Percentiles rank a stretch among this genome's conserved stretches.
Evolutionary conservation across 2,329 filamentous ascomycete species (phyloP).

Genomic region (Trichoderma hamatum): DNA sequence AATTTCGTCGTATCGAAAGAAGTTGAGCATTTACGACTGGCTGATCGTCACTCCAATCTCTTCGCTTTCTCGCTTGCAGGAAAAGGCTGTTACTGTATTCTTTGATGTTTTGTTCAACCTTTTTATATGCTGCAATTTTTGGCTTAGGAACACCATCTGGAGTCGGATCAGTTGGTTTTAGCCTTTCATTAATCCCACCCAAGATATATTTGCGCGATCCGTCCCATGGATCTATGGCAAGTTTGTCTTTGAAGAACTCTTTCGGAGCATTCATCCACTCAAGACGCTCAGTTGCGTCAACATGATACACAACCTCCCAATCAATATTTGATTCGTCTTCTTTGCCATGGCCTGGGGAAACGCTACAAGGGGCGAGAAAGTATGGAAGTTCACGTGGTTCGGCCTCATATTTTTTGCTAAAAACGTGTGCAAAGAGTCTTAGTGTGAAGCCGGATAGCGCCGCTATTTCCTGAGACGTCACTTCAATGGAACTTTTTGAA

Average conservation of each 20-base stretch:
- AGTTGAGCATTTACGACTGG: slow-evolving; percentile 78
- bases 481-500: slow-evolving; percentile 47
- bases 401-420: slow-evolving; percentile 81
- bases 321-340: slow-evolving; percentile 50
- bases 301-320: slow-evolving; percentile 58
- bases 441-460: slow-evolving; percentile 73
- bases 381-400: slow-evolving; percentile 72
- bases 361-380: slow-evolving; percentile 68
- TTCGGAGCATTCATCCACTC: slow-evolving; percentile 49
- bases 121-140: slow-evolving; percentile 48
- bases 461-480: slow-evolving; percentile 51
- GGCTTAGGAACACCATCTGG: slow-evolving; percentile 58
- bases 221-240: slow-evolving; percentile 60
- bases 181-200: slow-evolving; percentile 54
- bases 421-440: slow-evolving; percentile 77
- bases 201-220: slow-evolving; percentile 66
- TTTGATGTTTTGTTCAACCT: slow-evolving; percentile 64
- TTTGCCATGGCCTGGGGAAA: not conserved
- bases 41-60: slow-evolving; percentile 66
- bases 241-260: slow-evolving; percentile 56
- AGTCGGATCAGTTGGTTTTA: slow-evolving; percentile 67
- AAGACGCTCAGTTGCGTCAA: slow-evolving; percentile 41
- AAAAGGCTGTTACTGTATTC: slow-evolving; percentile 83
- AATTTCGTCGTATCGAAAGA: slow-evolving; percentile 77
- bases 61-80: slow-evolving; percentile 56